phyloP scores from a whole-genome alignment of 2,329 filamentous ascomycete genomes.

The Aspergillus novoparasiticus region DNA sequence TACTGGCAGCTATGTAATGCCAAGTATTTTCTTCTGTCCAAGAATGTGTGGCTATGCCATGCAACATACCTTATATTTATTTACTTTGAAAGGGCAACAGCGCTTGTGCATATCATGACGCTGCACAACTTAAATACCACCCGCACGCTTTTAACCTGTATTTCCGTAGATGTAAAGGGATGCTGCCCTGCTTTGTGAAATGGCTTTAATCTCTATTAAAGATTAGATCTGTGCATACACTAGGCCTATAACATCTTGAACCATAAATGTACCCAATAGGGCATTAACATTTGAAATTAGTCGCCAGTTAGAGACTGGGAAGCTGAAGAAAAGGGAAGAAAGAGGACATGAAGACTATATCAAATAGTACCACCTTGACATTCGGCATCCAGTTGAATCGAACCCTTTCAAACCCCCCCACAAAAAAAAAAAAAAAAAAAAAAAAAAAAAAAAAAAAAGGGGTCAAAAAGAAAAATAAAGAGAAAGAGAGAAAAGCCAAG shows the following conservation, averaged over 20 bases:
- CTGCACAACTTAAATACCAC: too few species aligned
- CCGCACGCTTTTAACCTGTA: background rate
- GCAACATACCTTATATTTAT: too few species aligned
- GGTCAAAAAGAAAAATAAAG: background rate
- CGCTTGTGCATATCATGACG: background rate
- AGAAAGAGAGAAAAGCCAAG: background rate
- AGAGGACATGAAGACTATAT: slow-evolving; percentile 7
- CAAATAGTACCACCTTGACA: background rate
- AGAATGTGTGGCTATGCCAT: background rate
- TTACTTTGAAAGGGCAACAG: background rate
- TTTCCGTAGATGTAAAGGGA: background rate
- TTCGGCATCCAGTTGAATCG: background rate
- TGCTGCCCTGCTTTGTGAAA: background rate
- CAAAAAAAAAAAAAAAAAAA: too few species aligned
- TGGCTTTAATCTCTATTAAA: background rate
- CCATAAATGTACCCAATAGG: slow-evolving; percentile 16
- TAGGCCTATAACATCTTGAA: slow-evolving; percentile 7
- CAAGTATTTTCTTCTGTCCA: background rate
- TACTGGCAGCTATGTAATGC: background rate
- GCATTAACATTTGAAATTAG: slow-evolving; percentile 15
- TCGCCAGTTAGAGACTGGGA: slow-evolving; percentile 1
- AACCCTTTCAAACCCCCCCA: too few species aligned
- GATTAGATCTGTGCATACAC: slow-evolving; percentile 12
- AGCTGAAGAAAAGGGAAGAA: background rate
- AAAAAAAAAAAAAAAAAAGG: too few species aligned